A percentile compares a stretch with the other conserved stretches of the same genome.
Evolutionary conservation across 768 basidiomycete species (phyloP).

Genomic region (Boletus pseudopeckii): DNA sequence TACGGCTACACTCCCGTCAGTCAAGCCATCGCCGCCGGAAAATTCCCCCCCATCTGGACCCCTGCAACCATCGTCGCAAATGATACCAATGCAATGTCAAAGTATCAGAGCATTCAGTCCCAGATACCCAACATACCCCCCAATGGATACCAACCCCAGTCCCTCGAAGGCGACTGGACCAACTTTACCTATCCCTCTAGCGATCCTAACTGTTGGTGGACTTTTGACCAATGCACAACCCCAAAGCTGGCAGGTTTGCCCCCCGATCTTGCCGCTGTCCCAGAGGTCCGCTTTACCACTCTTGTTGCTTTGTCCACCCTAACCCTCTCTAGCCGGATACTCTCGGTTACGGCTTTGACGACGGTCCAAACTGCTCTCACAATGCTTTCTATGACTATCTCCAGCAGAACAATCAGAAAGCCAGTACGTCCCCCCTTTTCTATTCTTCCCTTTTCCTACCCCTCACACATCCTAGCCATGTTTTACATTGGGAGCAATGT

Average conservation of each 20-base stretch:
- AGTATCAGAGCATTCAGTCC: slow-evolving; percentile 42
- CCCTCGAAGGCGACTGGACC: slow-evolving; percentile 31
- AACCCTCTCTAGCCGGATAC: slow-evolving; percentile 39
- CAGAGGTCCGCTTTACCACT: slow-evolving; percentile 38
- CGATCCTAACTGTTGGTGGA: slow-evolving; percentile 52
- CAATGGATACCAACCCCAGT: slow-evolving; percentile 31
- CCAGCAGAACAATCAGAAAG: slow-evolving; percentile 51
- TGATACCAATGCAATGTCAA: slow-evolving; percentile 41
- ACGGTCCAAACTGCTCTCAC: slow-evolving; percentile 64
- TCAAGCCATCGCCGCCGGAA: slow-evolving; percentile 24
- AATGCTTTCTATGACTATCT: slow-evolving; percentile 61
- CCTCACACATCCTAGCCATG: slow-evolving; percentile 40
- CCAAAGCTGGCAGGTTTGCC: slow-evolving; percentile 46
- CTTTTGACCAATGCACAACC: slow-evolving; percentile 37
- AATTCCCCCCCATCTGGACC: slow-evolving; percentile 48
- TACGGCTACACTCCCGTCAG: slow-evolving; percentile 41
- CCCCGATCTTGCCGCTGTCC: slow-evolving; percentile 43
- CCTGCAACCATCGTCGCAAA: slow-evolving; percentile 39
- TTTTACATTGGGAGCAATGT: slow-evolving; percentile 62
- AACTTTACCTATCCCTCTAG: slow-evolving; percentile 33
- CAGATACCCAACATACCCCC: slow-evolving; percentile 47
- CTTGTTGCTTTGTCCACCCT: not conserved
- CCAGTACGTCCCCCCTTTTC: slow-evolving; percentile 30
- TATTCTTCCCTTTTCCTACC: not conserved
- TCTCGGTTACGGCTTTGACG: slow-evolving; percentile 60